Conservation (phyloP, 2,329 filamentous ascomycete genomes). For the Knoxdaviesia proteae region DNA sequence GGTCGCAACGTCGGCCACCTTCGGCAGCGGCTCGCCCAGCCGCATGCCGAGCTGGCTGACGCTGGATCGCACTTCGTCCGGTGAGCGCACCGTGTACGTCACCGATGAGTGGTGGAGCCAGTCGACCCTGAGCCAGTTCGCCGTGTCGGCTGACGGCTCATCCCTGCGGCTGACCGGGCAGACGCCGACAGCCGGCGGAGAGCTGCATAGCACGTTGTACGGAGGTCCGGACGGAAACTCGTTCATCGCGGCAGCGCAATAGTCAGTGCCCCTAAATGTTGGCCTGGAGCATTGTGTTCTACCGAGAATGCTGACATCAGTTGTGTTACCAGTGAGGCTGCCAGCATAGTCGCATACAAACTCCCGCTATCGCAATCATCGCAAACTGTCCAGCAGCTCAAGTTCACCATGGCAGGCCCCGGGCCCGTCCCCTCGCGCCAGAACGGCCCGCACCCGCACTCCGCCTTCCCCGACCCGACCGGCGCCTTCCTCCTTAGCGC, state of each 20-base stretch:
- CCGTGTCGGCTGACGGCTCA: constrained; percentile 10
- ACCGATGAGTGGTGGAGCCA: constrained; percentile 5
- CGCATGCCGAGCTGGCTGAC: constrained; percentile 7
- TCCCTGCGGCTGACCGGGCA: constrained; percentile 12
- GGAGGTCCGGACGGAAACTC: constrained; percentile 15
- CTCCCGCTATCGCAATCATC: constrained; percentile 14
- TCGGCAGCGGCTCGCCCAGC: neutral
- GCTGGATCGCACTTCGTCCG: constrained; percentile 1
- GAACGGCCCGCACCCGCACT: constrained; percentile 32
- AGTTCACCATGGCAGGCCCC: constrained; percentile 18
- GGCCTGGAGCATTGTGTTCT: neutral
- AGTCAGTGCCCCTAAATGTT: constrained; percentile 13
- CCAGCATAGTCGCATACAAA: constrained; percentile 21
- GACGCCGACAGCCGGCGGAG: constrained; percentile 14
- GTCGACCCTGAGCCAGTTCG: constrained; percentile 14
- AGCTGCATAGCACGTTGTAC: constrained; percentile 19
- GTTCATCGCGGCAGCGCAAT: constrained; percentile 22
- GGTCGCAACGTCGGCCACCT: neutral
- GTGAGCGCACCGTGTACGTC: constrained; percentile 5
- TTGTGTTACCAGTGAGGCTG: constrained; percentile 14
- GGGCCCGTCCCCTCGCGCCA: constrained; percentile 27
- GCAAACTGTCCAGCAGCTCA: constrained; percentile 14
- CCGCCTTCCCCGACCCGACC: constrained; percentile 25
- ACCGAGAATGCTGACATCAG: neutral
- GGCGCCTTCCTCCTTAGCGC: constrained; percentile 26